Conservation (phyloP, 2,329 filamentous ascomycete genomes). For the Fusarium sublunatum region DNA sequence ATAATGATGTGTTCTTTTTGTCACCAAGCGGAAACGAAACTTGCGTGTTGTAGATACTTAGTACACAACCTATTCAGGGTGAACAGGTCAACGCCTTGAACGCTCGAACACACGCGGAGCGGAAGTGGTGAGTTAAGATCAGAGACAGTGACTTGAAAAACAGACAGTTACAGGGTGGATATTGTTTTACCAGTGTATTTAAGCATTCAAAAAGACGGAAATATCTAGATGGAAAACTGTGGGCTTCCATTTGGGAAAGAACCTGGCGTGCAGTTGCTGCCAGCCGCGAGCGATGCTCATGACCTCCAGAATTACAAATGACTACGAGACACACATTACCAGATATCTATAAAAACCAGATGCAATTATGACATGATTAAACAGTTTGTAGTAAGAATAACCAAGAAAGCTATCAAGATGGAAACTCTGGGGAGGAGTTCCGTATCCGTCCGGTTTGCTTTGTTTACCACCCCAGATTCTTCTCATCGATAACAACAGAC, state of each 20-base stretch:
- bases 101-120: neutral
- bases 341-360: no score
- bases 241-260: no score
- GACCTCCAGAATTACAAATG: neutral
- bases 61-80: neutral
- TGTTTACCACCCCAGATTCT: neutral
- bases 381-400: no score
- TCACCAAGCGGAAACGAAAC: neutral
- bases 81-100: neutral
- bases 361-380: no score
- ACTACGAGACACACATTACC: neutral
- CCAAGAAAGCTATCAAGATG: neutral
- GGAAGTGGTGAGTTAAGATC: neutral
- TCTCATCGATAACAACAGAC: neutral
- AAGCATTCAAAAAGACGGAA: no score
- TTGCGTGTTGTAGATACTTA: no score
- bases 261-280: neutral
- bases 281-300: neutral
- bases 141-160: neutral
- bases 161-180: no score
- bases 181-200: no score
- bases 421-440: neutral
- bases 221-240: no score
- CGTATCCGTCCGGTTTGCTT: neutral
- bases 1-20: no score